A percentile compares a stretch with the other conserved stretches of the same genome.
phyloP scores from a whole-genome alignment of 306 rosid genomes.

The Medicago truncatula region DNA sequence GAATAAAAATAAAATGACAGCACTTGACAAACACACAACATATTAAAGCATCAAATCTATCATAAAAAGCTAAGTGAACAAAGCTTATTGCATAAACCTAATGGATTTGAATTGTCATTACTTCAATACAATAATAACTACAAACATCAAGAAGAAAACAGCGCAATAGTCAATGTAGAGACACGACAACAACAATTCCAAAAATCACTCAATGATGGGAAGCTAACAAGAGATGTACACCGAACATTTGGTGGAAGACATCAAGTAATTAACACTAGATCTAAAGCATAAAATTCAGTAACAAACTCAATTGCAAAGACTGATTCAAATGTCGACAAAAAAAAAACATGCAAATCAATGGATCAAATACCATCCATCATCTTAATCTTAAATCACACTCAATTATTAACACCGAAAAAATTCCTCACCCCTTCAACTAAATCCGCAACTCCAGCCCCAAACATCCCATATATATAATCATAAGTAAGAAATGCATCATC shows the following conservation, averaged over 20 bases:
- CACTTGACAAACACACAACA: background rate
- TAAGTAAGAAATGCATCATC: conserved; percentile 80
- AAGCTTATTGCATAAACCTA: background rate
- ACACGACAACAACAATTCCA: background rate
- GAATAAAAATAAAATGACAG: background rate
- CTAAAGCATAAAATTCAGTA: background rate
- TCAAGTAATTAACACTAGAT: conserved; percentile 23
- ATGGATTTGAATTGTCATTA: conserved; percentile 6
- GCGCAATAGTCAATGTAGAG: background rate
- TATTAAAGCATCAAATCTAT: background rate
- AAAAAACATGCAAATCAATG: conserved; percentile 27
- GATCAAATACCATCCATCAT: conserved; percentile 19
- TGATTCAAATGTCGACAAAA: conserved; percentile 17
- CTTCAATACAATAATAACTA: background rate
- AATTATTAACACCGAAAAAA: conserved; percentile 34
- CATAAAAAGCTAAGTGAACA: background rate
- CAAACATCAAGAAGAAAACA: conserved; percentile 14
- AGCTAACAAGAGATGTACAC: background rate
- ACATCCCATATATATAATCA: conserved; percentile 68
- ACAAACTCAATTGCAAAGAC: background rate
- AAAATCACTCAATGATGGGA: conserved; percentile 6
- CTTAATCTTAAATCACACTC: background rate
- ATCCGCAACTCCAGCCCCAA: conserved; percentile 88
- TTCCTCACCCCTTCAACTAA: conserved; percentile 88
- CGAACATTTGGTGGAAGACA: background rate